Conservation (phyloP, 495 filamentous ascomycete genomes). For the Barbatosphaeria neglecta region DNA sequence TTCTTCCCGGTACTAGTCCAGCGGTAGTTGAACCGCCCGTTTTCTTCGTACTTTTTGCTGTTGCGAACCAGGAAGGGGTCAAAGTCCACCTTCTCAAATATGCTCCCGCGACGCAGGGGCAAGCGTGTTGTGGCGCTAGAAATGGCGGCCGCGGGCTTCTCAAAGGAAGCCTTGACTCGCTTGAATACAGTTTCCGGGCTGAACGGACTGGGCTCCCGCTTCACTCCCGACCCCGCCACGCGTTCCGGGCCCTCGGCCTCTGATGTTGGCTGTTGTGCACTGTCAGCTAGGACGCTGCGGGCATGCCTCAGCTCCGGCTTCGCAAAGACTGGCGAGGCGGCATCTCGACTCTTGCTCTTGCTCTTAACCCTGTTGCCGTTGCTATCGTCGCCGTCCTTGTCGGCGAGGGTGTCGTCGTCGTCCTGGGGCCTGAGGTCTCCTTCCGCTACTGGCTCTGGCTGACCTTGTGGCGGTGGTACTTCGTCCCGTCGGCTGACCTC, state of each 20-base stretch:
- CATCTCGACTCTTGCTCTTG: background rate
- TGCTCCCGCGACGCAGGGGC: constrained; percentile 16
- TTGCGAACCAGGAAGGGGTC: constrained; percentile 32
- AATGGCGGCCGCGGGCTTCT: constrained; percentile 8
- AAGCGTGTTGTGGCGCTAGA: background rate
- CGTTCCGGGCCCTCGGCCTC: background rate
- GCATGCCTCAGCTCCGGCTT: constrained; percentile 39
- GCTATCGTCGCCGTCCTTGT: too few species aligned
- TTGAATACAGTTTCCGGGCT: constrained; percentile 41
- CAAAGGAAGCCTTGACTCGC: constrained; percentile 29
- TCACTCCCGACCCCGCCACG: constrained; percentile 9
- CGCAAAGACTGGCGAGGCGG: constrained; percentile 23
- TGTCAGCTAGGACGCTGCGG: constrained; percentile 27
- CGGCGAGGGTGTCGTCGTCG: too few species aligned
- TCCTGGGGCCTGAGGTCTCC: background rate
- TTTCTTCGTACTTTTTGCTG: constrained; percentile 39
- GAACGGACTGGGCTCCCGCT: constrained; percentile 35
- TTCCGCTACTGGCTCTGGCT: background rate
- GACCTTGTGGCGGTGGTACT: constrained; percentile 3
- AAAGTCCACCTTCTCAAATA: constrained; percentile 40
- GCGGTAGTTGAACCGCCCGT: constrained; percentile 33
- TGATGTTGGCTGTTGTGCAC: background rate
- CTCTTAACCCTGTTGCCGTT: too few species aligned
- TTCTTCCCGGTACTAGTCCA: constrained; percentile 9
- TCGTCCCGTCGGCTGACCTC: background rate